Base-by-base conservation (phyloP, 2,329 filamentous ascomycete species). In the Plenodomus biglobosus region DNA sequence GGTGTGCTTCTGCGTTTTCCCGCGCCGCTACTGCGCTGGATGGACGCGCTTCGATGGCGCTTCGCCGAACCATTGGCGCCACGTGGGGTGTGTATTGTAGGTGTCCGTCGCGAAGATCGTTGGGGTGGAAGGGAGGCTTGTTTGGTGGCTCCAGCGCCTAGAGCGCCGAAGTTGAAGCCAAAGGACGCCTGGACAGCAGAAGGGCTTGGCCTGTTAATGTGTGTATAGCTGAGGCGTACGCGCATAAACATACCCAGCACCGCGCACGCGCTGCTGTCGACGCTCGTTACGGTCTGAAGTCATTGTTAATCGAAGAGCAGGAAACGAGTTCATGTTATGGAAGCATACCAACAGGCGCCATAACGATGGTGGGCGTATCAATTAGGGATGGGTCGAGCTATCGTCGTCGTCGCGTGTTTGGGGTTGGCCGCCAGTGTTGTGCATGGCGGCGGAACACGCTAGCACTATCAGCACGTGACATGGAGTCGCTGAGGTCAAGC, bases 251-350 rank as follows among this genome's bases (percentile, higher is more conserved):
- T 77, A 81, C 78, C 75, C 79, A 64, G 80, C 79, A 66, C 80
- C 80, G 62, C 80, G 79, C 68, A 80, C 76, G 68, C 79, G 80
- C 77, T 81, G 79, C 64, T 77, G 76, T 62, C 75, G 75, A 62
- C 78, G 77, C 71, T 81, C 79, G 62, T 78, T 74, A 67, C 79
- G 77, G 66, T 75, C 77, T 79, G 54, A 13, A 6, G 18, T 4
- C 36, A 15, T 3, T 30, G 38, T n/a, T 62, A 32, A 63, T 48
- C n/a, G 24, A 30, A 8, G 13, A n/a, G 3, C 10, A 10, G 5
- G 13, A 22, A 3, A 19, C 34, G 10, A 5, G 3, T 40, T 38
- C n/a, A n/a, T 16, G 27, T n/a, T 7, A 17, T 4, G 1, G 19
- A 16, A 18, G 8, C 57, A 34, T 58, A 70, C 68, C 67, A 50